phyloP scores from a whole-genome alignment of 2,329 filamentous ascomycete species.

The Pleomassaria siparia region DNA sequence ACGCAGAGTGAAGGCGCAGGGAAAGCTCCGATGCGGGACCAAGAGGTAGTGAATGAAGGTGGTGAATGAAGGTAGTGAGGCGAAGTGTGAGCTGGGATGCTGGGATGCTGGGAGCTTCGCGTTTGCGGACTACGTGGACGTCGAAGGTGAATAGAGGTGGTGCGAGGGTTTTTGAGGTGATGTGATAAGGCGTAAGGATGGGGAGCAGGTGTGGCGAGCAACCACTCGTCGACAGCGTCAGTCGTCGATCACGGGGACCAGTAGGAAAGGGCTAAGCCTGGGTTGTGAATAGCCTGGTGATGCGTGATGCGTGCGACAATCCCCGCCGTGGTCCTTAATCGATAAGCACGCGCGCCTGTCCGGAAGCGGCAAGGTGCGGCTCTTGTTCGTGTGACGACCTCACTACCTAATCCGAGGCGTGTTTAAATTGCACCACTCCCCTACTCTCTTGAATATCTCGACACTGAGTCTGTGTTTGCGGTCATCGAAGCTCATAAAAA shows the following conservation, averaged over 20 bases:
- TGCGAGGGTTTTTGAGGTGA: background rate
- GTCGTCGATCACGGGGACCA: constrained; percentile 25
- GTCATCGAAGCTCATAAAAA: background rate
- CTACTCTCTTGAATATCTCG: background rate
- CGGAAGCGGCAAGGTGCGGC: background rate
- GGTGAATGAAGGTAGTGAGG: no score
- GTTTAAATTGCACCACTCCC: background rate
- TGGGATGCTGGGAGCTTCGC: background rate
- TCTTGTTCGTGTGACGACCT: constrained; percentile 1
- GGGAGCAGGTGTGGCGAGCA: constrained; percentile 19
- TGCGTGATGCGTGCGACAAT: background rate
- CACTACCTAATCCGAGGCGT: background rate
- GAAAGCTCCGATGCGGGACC: background rate
- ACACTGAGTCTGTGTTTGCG: background rate
- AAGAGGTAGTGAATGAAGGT: no score
- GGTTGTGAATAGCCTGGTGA: constrained; percentile 16
- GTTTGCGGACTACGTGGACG: background rate
- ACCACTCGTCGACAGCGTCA: constrained; percentile 19
- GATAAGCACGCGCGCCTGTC: background rate
- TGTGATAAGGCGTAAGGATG: constrained; percentile 1
- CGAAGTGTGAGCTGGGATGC: background rate
- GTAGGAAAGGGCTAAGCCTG: constrained; percentile 8
- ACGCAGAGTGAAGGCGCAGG: background rate
- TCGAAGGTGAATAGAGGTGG: constrained; percentile 3
- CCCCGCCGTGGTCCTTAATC: background rate